A percentile compares a stretch with the other conserved stretches of the same genome.
Evolutionary conservation across 371 early-diverging fungal species (phyloP).

Genomic region (Globomyces sp.): DNA sequence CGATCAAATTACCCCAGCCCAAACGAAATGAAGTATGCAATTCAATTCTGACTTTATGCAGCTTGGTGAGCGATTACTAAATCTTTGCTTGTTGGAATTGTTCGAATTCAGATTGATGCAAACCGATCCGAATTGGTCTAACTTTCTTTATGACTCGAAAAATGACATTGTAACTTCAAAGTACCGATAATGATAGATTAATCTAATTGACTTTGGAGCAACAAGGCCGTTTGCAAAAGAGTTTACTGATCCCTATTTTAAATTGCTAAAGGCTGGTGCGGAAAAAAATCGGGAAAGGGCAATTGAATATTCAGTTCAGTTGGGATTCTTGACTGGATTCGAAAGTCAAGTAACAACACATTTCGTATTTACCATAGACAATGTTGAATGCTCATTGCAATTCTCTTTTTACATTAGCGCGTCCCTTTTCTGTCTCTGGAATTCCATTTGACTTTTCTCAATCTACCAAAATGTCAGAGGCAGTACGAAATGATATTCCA

Average conservation of each 20-base stretch:
- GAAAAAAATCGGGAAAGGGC: slow-evolving; percentile 72
- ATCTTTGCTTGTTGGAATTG: slow-evolving; percentile 84
- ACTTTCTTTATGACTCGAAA: slow-evolving; percentile 87
- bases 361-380: slow-evolving; percentile 26
- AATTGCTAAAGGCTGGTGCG: slow-evolving; percentile 73
- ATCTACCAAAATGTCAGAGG: slow-evolving; percentile 72
- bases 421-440: slow-evolving; percentile 71
- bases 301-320: slow-evolving; percentile 68
- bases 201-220: slow-evolving; percentile 93
- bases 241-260: slow-evolving; percentile 76
- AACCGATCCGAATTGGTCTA: slow-evolving; percentile 98
- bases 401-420: slow-evolving; percentile 82
- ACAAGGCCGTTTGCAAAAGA: slow-evolving; percentile 73
- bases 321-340: slow-evolving; percentile 92
- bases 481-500: slow-evolving; percentile 86
- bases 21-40: slow-evolving; percentile 62
- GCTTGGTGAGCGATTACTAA: slow-evolving; percentile 52
- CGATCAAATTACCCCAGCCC: slow-evolving; percentile 61
- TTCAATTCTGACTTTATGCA: slow-evolving; percentile 8
- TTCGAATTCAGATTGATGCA: slow-evolving; percentile 95
- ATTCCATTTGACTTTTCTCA: slow-evolving; percentile 61
- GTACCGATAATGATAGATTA: slow-evolving; percentile 44
- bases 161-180: slow-evolving; percentile 16
- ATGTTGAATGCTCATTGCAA: slow-evolving; percentile 91
- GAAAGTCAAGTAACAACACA: slow-evolving; percentile 64